Evolutionary conservation across 2,329 filamentous ascomycete genomes (phyloP), one percentile per base, ranked within the genome.

Genomic region (Rosellinia necatrix): DNA sequence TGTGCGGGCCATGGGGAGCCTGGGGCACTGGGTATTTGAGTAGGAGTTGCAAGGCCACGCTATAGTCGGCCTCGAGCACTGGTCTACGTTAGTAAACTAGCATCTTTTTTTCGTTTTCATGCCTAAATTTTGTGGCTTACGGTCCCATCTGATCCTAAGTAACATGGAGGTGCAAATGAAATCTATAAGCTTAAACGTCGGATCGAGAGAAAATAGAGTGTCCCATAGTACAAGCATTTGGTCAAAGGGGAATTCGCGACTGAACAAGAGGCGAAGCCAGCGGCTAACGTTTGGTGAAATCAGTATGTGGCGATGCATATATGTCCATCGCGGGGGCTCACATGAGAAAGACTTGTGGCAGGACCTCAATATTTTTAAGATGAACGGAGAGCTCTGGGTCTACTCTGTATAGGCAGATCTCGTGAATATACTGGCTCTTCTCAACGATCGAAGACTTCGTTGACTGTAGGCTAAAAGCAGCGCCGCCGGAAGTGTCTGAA

Each of bases 311-410:
- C n/a, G 9, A 22, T 17, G 24, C 15, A 21, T 22, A 6, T 4
- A 34, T 19, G 8, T 15, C 17, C 32, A 15, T 12, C 22, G 3
- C 2, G 3, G n/a, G 10, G 4, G 71, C 80, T 72, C 75, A 94
- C 90, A 97, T 96, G 21, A 97, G 77, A 69, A 97, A 99, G 47
- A 99, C 93, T 67, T 99, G 94, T 1, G 94, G 94, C n/a, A 97
- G 76, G 59, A 99, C 87, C 58, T 97, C 93, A 42, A 97, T 87
- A 57, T 85, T 83, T 56, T 86, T 87, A 15, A 99, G 80, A 71
- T 97, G 92, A 21, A 80, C 79, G 12, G 91, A 88, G 24, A 97
- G 81, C 67, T 92, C 88, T n/a, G 90, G 87, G 69, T 97, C 94
- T 25, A 91, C 80, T 61, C 86, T 87, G 55, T 85, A 84, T 40